Percentiles rank a stretch among this genome's conserved stretches.
These are phyloP conservation scores for Truncatella angustata DNA, from an alignment of 2,329 filamentous ascomycete species.

Conservation along the genomic window DNA sequence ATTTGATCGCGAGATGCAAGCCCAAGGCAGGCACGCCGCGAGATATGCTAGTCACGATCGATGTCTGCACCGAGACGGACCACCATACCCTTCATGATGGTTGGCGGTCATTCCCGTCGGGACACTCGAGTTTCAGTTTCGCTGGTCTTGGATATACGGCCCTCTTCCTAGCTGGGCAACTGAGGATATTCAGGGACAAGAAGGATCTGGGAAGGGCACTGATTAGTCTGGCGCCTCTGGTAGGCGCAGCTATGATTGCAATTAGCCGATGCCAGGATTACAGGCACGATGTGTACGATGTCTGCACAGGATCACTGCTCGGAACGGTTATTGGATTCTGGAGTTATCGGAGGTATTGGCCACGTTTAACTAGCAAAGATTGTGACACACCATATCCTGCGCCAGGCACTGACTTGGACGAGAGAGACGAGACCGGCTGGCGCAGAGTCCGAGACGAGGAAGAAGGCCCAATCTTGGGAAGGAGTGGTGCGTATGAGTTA, in stretches of 20 bases:
- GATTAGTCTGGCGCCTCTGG: slow-evolving; percentile 55
- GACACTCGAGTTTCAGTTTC: slow-evolving; percentile 78
- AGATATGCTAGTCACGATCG: slow-evolving; percentile 57
- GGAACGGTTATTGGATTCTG: slow-evolving; percentile 62
- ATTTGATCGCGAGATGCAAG: slow-evolving; percentile 73
- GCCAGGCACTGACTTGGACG: slow-evolving; percentile 33
- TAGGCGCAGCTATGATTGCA: slow-evolving; percentile 66
- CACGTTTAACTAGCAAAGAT: slow-evolving; percentile 46
- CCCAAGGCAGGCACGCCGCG: slow-evolving; percentile 52
- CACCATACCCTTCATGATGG: slow-evolving; percentile 74
- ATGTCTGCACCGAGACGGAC: slow-evolving; percentile 70
- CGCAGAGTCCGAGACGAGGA: slow-evolving; percentile 53
- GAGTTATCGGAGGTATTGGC: slow-evolving; percentile 66
- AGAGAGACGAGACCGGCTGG: slow-evolving; percentile 28
- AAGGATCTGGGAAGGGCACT: slow-evolving; percentile 56
- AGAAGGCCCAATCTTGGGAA: slow-evolving; percentile 35
- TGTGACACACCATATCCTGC: slow-evolving; percentile 59
- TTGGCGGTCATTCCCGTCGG: slow-evolving; percentile 80
- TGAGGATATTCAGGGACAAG: slow-evolving; percentile 52
- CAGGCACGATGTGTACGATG: slow-evolving; percentile 69
- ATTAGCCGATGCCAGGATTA: slow-evolving; percentile 70
- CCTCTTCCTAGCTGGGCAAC: slow-evolving; percentile 67
- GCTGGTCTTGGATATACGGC: slow-evolving; percentile 73
- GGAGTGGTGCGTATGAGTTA: slow-evolving; percentile 29
- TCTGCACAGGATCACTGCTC: slow-evolving; percentile 58